These are phyloP conservation scores for Calonectria ilicicola DNA, from an alignment of 2,329 filamentous ascomycete species.

Conservation along the genomic window DNA sequence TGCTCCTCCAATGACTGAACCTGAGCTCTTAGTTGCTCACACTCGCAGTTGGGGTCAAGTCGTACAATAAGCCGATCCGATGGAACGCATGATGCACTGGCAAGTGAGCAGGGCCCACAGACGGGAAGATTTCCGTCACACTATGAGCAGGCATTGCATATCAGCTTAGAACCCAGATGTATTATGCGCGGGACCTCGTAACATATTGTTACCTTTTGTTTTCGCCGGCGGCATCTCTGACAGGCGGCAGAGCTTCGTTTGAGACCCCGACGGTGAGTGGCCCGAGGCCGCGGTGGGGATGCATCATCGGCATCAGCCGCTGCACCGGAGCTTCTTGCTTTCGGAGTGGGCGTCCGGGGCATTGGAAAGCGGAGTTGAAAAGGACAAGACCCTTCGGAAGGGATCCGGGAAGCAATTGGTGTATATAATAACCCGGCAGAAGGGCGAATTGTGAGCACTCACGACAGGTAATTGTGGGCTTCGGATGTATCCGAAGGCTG, in stretches of 20 bases:
- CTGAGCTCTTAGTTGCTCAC: constrained; percentile 32
- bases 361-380: background rate
- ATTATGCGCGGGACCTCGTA: background rate
- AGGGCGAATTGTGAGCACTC: background rate
- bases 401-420: background rate
- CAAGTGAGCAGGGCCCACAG: constrained; percentile 32
- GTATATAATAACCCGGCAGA: background rate
- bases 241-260: constrained; percentile 37
- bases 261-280: constrained; percentile 27
- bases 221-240: constrained; percentile 37
- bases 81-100: constrained; percentile 33
- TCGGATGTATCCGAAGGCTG: constrained; percentile 6
- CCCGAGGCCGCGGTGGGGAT: background rate
- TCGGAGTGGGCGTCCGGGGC: background rate
- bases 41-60: constrained; percentile 35
- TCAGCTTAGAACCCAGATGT: background rate
- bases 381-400: background rate
- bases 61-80: constrained; percentile 37
- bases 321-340: background rate
- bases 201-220: constrained; percentile 30
- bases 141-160: background rate
- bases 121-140: constrained; percentile 37
- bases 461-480: background rate
- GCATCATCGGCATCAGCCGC: background rate
- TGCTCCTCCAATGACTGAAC: constrained; percentile 31